A percentile compares a stretch with the other conserved stretches of the same genome.
Evolutionary conservation across 1,139 yeast genomes (phyloP).

Genomic region (Pichia norvegensis): DNA sequence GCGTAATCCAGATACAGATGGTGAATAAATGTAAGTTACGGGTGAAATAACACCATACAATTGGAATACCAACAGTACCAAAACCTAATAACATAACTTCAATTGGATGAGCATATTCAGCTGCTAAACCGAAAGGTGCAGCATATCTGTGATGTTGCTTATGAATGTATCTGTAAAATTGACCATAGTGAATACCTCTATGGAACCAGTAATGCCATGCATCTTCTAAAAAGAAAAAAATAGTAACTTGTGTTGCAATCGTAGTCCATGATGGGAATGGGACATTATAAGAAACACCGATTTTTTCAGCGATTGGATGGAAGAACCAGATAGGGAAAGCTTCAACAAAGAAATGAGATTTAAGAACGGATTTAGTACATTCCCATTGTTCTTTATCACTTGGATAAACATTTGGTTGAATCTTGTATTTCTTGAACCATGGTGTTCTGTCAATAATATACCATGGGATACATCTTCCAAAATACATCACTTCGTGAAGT

Average conservation of each 20-base stretch:
- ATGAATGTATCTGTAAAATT: slow-evolving; percentile 83
- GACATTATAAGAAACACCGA: slow-evolving; percentile 68
- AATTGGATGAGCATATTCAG: slow-evolving; percentile 93
- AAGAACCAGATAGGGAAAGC: slow-evolving; percentile 94
- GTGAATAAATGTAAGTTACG: slow-evolving; percentile 75
- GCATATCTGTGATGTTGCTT: slow-evolving; percentile 96
- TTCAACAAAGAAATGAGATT: slow-evolving; percentile 83
- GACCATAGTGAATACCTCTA: slow-evolving; percentile 77
- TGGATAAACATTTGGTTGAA: slow-evolving; percentile 76
- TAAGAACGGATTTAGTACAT: slow-evolving; percentile 74
- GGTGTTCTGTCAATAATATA: slow-evolving; percentile 68
- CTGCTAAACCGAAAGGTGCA: slow-evolving; percentile 93
- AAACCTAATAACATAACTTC: slow-evolving; percentile 87
- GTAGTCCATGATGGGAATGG: slow-evolving; percentile 68
- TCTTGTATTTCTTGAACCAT: slow-evolving; percentile 67
- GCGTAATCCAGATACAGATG: slow-evolving; percentile 76
- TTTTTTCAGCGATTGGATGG: slow-evolving; percentile 75
- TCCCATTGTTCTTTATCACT: slow-evolving; percentile 80
- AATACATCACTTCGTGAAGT: slow-evolving; percentile 74
- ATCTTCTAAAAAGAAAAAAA: slow-evolving; percentile 82
- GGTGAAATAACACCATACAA: slow-evolving; percentile 58
- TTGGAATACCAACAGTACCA: slow-evolving; percentile 93
- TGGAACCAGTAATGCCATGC: slow-evolving; percentile 96
- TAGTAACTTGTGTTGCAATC: slow-evolving; percentile 54
- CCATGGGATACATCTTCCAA: slow-evolving; percentile 84